phyloP scores from a whole-genome alignment of 306 rosid species.

The Aeschynomene evenia region DNA sequence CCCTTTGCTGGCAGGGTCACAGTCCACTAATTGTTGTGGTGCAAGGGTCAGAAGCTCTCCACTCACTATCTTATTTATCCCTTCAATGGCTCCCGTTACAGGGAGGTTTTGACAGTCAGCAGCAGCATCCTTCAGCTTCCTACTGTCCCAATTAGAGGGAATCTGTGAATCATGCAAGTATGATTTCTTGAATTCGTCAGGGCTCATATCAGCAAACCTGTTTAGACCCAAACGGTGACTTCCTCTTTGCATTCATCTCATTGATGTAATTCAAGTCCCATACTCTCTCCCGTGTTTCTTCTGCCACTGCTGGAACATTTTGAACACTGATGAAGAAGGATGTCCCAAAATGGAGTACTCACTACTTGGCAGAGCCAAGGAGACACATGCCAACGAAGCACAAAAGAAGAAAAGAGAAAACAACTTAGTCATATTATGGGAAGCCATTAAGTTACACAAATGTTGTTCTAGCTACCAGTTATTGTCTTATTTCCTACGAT shows the following conservation, averaged over 20 bases:
- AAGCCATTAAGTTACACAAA: constrained; percentile 34
- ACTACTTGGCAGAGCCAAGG: constrained; percentile 33
- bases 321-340: constrained; percentile 30
- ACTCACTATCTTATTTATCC: constrained; percentile 57
- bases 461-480: not conserved
- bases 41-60: constrained; percentile 60
- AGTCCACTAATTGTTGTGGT: constrained; percentile 65
- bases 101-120: constrained; percentile 52
- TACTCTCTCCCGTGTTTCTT: constrained; percentile 50
- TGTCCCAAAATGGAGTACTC: constrained; percentile 37
- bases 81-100: constrained; percentile 63
- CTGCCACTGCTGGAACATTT: constrained; percentile 56
- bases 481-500: not conserved
- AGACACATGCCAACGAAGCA: constrained; percentile 24
- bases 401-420: constrained; percentile 16
- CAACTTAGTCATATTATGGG: constrained; percentile 22
- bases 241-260: constrained; percentile 48
- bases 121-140: not conserved
- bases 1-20: constrained; percentile 55
- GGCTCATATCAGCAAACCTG: constrained; percentile 61
- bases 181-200: constrained; percentile 47
- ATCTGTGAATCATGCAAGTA: constrained; percentile 30
- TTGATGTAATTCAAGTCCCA: constrained; percentile 40
- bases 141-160: constrained; percentile 17
- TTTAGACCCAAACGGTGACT: constrained; percentile 49